Evolutionary conservation across 1,284 basidiomycete species (phyloP).

Genomic region (Ganoderma multipileum): DNA sequence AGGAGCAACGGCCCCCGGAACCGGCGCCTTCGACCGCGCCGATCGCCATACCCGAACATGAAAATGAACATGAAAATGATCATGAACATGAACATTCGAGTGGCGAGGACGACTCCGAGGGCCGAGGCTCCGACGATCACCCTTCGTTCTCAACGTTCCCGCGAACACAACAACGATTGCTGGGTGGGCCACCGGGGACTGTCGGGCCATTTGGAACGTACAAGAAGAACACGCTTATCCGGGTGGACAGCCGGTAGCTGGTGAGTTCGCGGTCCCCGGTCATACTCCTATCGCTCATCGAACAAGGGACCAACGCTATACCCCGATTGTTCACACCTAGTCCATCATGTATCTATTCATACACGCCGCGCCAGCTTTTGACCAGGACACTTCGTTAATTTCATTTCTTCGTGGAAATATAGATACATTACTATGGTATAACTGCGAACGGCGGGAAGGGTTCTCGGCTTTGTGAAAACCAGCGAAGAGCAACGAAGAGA

Average conservation of each 20-base stretch:
- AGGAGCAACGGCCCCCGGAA: background rate
- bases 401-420: conserved; percentile 21
- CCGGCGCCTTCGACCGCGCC: conserved; percentile 7
- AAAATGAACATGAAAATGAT: background rate
- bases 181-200: conserved; percentile 49
- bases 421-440: conserved; percentile 34
- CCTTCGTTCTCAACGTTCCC: conserved; percentile 17
- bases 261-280: background rate
- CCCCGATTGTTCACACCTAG: background rate
- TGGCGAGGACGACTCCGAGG: conserved; percentile 12
- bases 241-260: conserved; percentile 20
- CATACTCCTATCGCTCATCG: background rate
- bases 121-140: conserved; percentile 24
- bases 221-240: conserved; percentile 36
- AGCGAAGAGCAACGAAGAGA: conserved; percentile 8
- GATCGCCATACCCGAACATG: conserved; percentile 12
- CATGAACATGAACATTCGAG: background rate
- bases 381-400: conserved; percentile 5
- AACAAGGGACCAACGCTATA: background rate
- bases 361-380: background rate
- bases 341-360: background rate
- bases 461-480: conserved; percentile 18
- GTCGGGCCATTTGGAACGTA: conserved; percentile 55
- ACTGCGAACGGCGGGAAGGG: conserved; percentile 25
- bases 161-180: conserved; percentile 36